Percentiles rank a stretch among this genome's conserved stretches.
These are phyloP conservation scores for Aphanomyces astaci DNA, from an alignment of 352 stramenopile genomes.

Conservation along the genomic window DNA sequence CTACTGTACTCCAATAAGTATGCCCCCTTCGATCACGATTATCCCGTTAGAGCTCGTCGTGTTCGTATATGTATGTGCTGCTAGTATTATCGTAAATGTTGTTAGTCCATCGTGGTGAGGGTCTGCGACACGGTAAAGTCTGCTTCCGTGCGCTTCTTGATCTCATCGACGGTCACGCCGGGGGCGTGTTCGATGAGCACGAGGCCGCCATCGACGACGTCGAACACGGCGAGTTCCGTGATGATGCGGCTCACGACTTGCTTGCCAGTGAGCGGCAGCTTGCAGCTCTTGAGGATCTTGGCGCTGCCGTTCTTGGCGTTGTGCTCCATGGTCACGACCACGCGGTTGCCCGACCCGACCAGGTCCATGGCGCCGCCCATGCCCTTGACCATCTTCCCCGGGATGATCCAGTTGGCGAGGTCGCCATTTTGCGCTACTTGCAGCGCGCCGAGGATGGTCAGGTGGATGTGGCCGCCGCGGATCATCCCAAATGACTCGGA, in stretches of 20 bases:
- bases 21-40: no score
- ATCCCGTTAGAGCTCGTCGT: no score
- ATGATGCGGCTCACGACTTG: slow-evolving; percentile 91
- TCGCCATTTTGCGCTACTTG: slow-evolving; percentile 91
- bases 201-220: slow-evolving; percentile 57
- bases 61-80: no score
- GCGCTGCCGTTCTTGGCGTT: slow-evolving; percentile 88
- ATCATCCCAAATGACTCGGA: slow-evolving; percentile 97
- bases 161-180: slow-evolving; percentile 71
- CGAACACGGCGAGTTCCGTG: slow-evolving; percentile 87
- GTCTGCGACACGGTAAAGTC: slow-evolving; percentile 52
- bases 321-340: slow-evolving; percentile 97
- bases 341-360: slow-evolving; percentile 85
- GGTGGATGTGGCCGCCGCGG: slow-evolving; percentile 90
- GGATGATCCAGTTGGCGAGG: slow-evolving; percentile 94
- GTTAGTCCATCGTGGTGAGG: slow-evolving; percentile 56
- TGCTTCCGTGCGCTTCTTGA: slow-evolving; percentile 69
- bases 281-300: slow-evolving; percentile 93
- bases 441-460: slow-evolving; percentile 94
- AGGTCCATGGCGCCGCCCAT: slow-evolving; percentile 98
- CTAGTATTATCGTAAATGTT: no score
- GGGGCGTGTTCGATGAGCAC: slow-evolving; percentile 86
- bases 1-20: no score
- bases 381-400: slow-evolving; percentile 95
- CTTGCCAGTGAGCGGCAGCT: slow-evolving; percentile 91